A percentile compares a stretch with the other conserved stretches of the same genome.
Evolutionary conservation across 2,329 filamentous ascomycete genomes (phyloP).

Genomic region (Clarireedia paspali): DNA sequence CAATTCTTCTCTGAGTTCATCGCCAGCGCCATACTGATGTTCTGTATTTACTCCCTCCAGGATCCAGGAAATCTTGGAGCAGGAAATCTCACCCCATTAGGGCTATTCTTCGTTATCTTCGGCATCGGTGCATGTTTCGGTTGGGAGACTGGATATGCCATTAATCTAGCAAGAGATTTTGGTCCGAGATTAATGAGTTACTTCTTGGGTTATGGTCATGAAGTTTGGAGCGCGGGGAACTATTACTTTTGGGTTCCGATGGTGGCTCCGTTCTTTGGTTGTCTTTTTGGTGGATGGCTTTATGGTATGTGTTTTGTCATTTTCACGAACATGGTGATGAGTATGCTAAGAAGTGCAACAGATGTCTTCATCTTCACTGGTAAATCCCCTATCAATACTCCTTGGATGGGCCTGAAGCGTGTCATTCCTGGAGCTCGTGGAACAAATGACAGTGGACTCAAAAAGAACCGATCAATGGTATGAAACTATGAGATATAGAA

Average conservation of each 20-base stretch:
- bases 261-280: conserved; percentile 61
- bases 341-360: background rate
- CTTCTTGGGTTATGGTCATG: conserved; percentile 58
- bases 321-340: background rate
- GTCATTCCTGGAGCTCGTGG: conserved; percentile 4
- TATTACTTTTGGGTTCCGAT: conserved; percentile 74
- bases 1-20: conserved; percentile 70
- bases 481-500: background rate
- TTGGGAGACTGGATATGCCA: conserved; percentile 71
- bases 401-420: conserved; percentile 25
- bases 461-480: background rate
- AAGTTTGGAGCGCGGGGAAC: conserved; percentile 59
- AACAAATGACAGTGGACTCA: background rate
- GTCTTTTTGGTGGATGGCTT: conserved; percentile 54
- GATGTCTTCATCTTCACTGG: conserved; percentile 44
- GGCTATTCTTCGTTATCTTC: conserved; percentile 65
- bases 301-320: conserved; percentile 38
- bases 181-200: conserved; percentile 58
- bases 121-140: conserved; percentile 65
- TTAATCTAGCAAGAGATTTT: conserved; percentile 67
- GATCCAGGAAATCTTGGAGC: conserved; percentile 46
- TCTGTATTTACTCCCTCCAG: conserved; percentile 63
- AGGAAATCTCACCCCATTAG: conserved; percentile 49
- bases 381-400: conserved; percentile 25
- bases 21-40: conserved; percentile 60